Base-by-base conservation (phyloP, 495 filamentous ascomycete genomes). In the Clohesyomyces aquaticus region DNA sequence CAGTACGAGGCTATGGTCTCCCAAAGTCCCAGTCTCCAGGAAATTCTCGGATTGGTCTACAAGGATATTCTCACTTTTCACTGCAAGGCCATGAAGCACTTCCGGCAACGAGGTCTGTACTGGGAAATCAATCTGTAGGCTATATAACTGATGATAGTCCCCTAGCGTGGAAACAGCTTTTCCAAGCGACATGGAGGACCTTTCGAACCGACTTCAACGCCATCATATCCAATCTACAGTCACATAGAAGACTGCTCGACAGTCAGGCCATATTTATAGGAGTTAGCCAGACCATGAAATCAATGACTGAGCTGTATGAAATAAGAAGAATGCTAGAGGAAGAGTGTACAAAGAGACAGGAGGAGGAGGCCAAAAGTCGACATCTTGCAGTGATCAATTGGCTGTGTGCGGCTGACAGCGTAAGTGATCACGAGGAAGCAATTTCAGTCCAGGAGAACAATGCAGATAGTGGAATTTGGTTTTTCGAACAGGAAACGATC, bases 121-220 rank as follows among this genome's bases (percentile, higher is more conserved):
- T 38, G 32, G 6, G 6, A 6, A 6, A 38, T 14, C 14, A 38
- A 38, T 38, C 14, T 38, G n/a, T n/a, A n/a, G n/a, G n/a, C n/a
- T n/a, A n/a, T n/a, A n/a, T n/a, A n/a, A n/a, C n/a, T n/a, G n/a
- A n/a, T n/a, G n/a, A n/a, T n/a, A n/a, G n/a, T n/a, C n/a, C n/a
- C 74, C 19, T 57, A 51, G 55, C 47, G 12, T 43, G 60, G 43
- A 48, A 48, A 16, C 45, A 57, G 18, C 14, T 54, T 4, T 63
- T 63, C 51, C 10, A 47, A 14, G 32, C 59, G 9, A 53, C 49
- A 11, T 61, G 59, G 59, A 53, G 26, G 25, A 32, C 28, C 14
- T 54, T 14, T 19, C 41, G 18, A 18, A 27, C 59, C 10, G 18
- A 54, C 14, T 54, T 61, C 35, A 19, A 12, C n/a, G 48, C 11